Base-by-base conservation (phyloP, 1,139 yeast species). In the Geotrichum histeridarum region DNA sequence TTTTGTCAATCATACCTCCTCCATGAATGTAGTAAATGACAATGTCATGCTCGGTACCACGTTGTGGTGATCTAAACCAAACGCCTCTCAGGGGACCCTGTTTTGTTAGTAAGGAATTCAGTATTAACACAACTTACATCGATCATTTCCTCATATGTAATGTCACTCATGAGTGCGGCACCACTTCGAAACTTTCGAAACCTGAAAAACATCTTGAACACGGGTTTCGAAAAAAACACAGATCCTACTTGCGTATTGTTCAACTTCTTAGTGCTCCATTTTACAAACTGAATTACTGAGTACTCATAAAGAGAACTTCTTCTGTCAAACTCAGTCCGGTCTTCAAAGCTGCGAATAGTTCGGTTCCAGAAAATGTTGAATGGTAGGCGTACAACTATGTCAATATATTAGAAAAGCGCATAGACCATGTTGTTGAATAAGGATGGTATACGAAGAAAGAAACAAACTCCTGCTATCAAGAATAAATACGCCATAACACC, bases 11-110 rank as follows among this genome's bases (percentile, higher is more conserved):
- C 61, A 35, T 45, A 55, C 69, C 71, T 11, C 70, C 71, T 22
- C 73, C 73, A 35, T 75, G 77, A 33, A 75, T 61, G 53, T 68
- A 74, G 48, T 66, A 67, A 2, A 75, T 41, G 6, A 74, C 60
- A 14, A 74, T 45, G 57, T 74, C 78, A 51, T 66, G 65, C 5
- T 57, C 62, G 1, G 58, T 60, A 4, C 68, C 62, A 36, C 70
- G 59, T 38, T 67, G 61, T 0, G 67, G 62, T 1, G 73, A 69
- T 32, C 63, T 63, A 30, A 74, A 64, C 74, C 74, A 70, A 11
- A 72, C 53, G 2, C 76, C 74, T 41, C 64, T 61, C 37, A 60
- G 57, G 5, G 56, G 51, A 18, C 64, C 63, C 51, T 59, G 50
- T 17, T 7, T 14, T 6, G n/a, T 18, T 41, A 22, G 36, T 11